Conservation (phyloP, 805 yeast species). For the Brettanomyces sp. region DNA sequence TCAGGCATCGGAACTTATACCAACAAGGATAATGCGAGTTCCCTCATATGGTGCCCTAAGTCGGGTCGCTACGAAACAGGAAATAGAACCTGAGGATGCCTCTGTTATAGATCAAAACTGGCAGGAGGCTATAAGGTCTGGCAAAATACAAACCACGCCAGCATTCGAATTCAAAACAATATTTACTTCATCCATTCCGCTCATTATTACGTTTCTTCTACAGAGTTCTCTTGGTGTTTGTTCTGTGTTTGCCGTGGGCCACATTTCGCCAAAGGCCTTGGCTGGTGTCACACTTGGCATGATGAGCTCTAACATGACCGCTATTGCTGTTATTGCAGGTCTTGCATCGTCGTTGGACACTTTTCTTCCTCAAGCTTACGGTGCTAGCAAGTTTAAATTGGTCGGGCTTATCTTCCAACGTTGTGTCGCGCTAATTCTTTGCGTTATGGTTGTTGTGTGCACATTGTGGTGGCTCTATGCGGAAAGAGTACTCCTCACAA, state of each 20-base stretch:
- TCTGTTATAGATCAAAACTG: conserved; percentile 21
- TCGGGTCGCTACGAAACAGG: neutral
- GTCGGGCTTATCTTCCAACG: conserved; percentile 65
- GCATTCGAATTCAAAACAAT: conserved; percentile 31
- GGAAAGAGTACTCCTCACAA: conserved; percentile 31
- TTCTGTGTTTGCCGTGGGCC: conserved; percentile 69
- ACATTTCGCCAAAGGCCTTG: conserved; percentile 58
- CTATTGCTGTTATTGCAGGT: conserved; percentile 68
- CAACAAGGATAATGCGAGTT: neutral
- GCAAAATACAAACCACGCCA: conserved; percentile 35
- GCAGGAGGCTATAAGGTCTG: conserved; percentile 25
- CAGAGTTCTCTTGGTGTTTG: conserved; percentile 71
- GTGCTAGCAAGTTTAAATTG: conserved; percentile 50
- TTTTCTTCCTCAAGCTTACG: conserved; percentile 69
- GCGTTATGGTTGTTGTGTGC: conserved; percentile 46
- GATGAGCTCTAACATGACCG: conserved; percentile 72
- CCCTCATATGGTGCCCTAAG: conserved; percentile 5
- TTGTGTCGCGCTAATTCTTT: conserved; percentile 48
- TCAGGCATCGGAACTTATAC: neutral
- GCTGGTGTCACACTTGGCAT: conserved; percentile 71
- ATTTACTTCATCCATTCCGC: conserved; percentile 39
- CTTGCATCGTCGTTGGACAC: conserved; percentile 74
- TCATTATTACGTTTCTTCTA: conserved; percentile 56
- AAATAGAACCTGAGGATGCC: conserved; percentile 3
- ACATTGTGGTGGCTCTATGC: conserved; percentile 54